phyloP scores from a whole-genome alignment of 2,329 filamentous ascomycete genomes.

The Paecilomyces dactylethromorphus region DNA sequence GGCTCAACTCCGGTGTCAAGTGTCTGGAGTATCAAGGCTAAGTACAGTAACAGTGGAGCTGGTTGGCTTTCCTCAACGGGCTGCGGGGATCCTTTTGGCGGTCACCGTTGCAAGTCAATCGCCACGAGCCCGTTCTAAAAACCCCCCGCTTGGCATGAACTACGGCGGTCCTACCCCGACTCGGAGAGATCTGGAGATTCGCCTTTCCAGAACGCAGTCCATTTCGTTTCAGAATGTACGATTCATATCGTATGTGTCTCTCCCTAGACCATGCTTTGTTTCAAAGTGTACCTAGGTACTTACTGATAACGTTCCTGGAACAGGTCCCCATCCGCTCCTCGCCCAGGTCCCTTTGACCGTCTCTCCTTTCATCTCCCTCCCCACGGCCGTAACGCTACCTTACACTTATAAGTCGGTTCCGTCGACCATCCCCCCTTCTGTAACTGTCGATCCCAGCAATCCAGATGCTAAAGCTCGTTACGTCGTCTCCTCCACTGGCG shows the following conservation, averaged over 20 bases:
- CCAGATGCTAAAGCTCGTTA: slow-evolving; percentile 54
- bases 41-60: background rate
- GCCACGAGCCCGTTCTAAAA: background rate
- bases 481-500: slow-evolving; percentile 70
- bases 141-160: background rate
- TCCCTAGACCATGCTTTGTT: background rate
- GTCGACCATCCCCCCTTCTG: slow-evolving; percentile 72
- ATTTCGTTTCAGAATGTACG: slow-evolving; percentile 33
- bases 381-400: slow-evolving; percentile 81
- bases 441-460: slow-evolving; percentile 47
- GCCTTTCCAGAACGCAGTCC: background rate
- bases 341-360: slow-evolving; percentile 90
- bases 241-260: slow-evolving; percentile 34
- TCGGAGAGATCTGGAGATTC: background rate
- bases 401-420: slow-evolving; percentile 93
- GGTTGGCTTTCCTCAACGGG: background rate
- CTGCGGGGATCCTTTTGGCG: background rate
- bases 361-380: slow-evolving; percentile 87
- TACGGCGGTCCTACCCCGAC: too few relatives aligned
- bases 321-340: slow-evolving; percentile 76
- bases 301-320: slow-evolving; percentile 3
- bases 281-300: background rate
- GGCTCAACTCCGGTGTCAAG: background rate
- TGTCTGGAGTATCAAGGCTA: background rate
- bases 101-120: background rate